Evolutionary conservation across 306 rosid genomes (phyloP).

Genomic region (Citrullus colocynthis): DNA sequence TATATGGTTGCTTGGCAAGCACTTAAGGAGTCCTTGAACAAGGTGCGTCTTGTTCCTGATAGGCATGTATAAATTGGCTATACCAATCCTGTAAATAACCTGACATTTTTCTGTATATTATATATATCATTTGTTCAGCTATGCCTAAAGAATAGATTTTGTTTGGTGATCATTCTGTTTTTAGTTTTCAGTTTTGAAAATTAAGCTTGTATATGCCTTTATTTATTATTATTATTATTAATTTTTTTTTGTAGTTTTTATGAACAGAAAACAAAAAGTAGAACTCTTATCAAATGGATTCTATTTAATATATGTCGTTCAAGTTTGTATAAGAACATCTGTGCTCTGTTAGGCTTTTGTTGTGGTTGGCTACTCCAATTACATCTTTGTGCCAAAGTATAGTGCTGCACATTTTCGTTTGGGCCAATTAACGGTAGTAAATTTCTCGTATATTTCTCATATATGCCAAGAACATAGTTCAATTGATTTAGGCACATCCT

Average conservation of each 20-base stretch:
- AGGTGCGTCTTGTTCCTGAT: slow-evolving; percentile 65
- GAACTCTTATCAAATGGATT: background rate
- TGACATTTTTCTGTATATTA: slow-evolving; percentile 6
- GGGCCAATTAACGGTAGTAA: background rate
- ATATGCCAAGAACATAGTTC: background rate
- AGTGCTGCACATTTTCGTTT: background rate
- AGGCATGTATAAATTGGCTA: slow-evolving; percentile 30
- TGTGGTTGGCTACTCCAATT: background rate
- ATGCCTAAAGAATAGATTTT: background rate
- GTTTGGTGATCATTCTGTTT: background rate
- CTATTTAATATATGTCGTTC: background rate
- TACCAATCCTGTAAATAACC: background rate
- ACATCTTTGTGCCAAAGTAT: background rate
- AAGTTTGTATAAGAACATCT: background rate
- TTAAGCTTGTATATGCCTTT: background rate
- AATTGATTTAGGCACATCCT: background rate
- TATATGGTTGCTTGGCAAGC: slow-evolving; percentile 84
- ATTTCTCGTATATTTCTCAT: background rate
- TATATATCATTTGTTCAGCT: background rate
- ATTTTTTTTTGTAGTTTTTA: background rate
- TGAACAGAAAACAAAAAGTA: background rate
- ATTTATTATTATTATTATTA: background rate
- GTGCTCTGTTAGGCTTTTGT: background rate
- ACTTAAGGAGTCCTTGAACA: slow-evolving; percentile 76
- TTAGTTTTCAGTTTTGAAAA: background rate